Evolutionary conservation across 371 early-diverging fungal species (phyloP).

Genomic region (Apophysomyces elegans): DNA sequence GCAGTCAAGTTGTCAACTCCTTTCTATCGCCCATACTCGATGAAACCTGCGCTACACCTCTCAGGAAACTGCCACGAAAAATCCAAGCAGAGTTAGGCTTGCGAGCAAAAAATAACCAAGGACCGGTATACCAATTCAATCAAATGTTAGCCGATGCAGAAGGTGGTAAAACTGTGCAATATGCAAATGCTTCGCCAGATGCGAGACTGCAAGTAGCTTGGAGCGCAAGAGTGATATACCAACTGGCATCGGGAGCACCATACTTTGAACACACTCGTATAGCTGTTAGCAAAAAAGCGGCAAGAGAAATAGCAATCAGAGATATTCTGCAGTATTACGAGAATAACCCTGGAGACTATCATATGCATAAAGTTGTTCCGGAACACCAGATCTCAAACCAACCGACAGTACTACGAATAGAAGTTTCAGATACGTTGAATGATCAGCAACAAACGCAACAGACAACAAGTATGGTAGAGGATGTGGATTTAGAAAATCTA

Average conservation of each 20-base stretch:
- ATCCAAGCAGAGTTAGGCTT: not conserved
- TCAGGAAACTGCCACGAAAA: conserved; percentile 1
- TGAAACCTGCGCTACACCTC: not conserved
- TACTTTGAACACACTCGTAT: conserved; percentile 3
- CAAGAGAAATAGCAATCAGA: not conserved
- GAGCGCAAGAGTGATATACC: not conserved
- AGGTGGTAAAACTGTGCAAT: not conserved
- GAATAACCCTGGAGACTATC: conserved; percentile 2
- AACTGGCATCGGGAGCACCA: not conserved
- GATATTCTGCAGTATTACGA: conserved; percentile 1
- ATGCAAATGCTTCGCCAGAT: not conserved
- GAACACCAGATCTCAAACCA: not conserved
- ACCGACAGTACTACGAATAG: not conserved
- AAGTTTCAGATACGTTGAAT: not conserved
- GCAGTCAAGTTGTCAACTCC: not conserved
- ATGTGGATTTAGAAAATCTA: not conserved
- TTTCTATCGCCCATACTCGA: not conserved
- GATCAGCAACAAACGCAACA: not conserved
- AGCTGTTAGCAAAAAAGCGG: not conserved
- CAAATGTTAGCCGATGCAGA: not conserved
- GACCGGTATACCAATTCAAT: not conserved
- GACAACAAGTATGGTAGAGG: not conserved
- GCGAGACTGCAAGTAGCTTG: not conserved
- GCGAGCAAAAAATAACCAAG: not conserved
- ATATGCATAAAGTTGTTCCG: not conserved